Base-by-base conservation (phyloP, 2,329 filamentous ascomycete species). In the Cytospora leucostoma region DNA sequence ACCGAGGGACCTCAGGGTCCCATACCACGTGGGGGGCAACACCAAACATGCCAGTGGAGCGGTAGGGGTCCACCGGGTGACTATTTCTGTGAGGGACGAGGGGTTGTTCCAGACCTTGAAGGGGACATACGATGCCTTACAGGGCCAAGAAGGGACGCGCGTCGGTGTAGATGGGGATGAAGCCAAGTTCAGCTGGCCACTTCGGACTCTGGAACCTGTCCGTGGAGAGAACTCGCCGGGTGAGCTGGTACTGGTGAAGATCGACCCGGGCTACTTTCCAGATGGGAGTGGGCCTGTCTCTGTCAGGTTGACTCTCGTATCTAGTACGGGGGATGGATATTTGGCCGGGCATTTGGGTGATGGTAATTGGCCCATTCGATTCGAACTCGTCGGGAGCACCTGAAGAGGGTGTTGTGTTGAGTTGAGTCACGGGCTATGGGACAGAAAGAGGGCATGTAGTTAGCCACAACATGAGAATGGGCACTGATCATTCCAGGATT, bases 1-100 rank as follows among this genome's bases (percentile, higher is more conserved):
- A 2, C 74, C 80, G 2, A 73, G 88, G 7, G 67, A 74, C n/a
- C 70, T 84, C 2, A 74, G 88, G 0, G 87, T 88, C 3, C 85
- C 87, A 7, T 68, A 77, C 3, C 67, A 70, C 1, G 68, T 74
- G 0, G 68, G 63, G 4, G 74, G 72, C 15, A 75, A 72, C 47
- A 76, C 76, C 4, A 73, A 69, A 13, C 87, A 89, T 73, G 75
- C 82, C 0, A 83, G 76, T 7, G 80, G 80, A 0, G 83, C 78
- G 0, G 68, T 78, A 15, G 86, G 87, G 0, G 76, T 87, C 15
- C 77, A 78, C 1, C 71, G 74, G 3, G 70, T 87, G 5, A 70
- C 73, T 1, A 65, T 84, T 1, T 67, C 74, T 1, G 71, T 80
- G 1, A 64, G 61, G 4, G 65, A 69, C 1, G 62, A 68, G 17